Evolutionary conservation across 768 basidiomycete species (phyloP).

Genomic region (Pleurotus salmoneostramineus): DNA sequence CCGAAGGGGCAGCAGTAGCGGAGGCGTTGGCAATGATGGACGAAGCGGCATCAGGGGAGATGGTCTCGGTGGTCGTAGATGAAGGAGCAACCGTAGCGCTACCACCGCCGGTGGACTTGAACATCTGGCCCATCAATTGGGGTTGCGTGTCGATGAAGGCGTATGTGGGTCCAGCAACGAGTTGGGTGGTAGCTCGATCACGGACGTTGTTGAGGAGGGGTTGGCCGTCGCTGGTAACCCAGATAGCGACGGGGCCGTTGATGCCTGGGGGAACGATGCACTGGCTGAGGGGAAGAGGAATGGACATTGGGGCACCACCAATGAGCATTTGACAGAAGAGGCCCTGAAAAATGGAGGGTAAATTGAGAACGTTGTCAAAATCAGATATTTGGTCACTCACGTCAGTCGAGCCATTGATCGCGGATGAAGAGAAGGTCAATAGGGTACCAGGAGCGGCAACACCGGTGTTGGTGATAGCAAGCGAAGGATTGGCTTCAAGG

Average conservation of each 20-base stretch:
- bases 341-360: slow-evolving; percentile 25
- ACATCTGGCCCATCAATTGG: slow-evolving; percentile 46
- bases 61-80: slow-evolving; percentile 16
- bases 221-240: slow-evolving; percentile 57
- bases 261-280: slow-evolving; percentile 66
- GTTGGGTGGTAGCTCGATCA: slow-evolving; percentile 46
- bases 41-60: slow-evolving; percentile 14
- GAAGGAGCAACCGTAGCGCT: slow-evolving; percentile 11
- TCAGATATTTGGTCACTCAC: slow-evolving; percentile 25
- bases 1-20: slow-evolving; percentile 15
- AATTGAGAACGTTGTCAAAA: slow-evolving; percentile 7
- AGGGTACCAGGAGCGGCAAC: slow-evolving; percentile 50
- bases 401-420: slow-evolving; percentile 46
- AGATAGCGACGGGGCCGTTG: slow-evolving; percentile 75
- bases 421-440: slow-evolving; percentile 56
- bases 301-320: slow-evolving; percentile 52
- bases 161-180: slow-evolving; percentile 71
- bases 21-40: slow-evolving; percentile 16
- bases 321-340: slow-evolving; percentile 75
- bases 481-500: slow-evolving; percentile 48
- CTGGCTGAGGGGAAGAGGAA: slow-evolving; percentile 52
- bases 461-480: slow-evolving; percentile 64
- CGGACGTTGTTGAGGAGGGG: slow-evolving; percentile 61
- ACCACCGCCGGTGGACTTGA: slow-evolving; percentile 20
- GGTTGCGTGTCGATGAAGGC: slow-evolving; percentile 61